Percentiles rank a stretch among this genome's conserved stretches.
These are phyloP conservation scores for Schizopora paradoxa DNA, from an alignment of 1,284 basidiomycete genomes.

Conservation along the genomic window DNA sequence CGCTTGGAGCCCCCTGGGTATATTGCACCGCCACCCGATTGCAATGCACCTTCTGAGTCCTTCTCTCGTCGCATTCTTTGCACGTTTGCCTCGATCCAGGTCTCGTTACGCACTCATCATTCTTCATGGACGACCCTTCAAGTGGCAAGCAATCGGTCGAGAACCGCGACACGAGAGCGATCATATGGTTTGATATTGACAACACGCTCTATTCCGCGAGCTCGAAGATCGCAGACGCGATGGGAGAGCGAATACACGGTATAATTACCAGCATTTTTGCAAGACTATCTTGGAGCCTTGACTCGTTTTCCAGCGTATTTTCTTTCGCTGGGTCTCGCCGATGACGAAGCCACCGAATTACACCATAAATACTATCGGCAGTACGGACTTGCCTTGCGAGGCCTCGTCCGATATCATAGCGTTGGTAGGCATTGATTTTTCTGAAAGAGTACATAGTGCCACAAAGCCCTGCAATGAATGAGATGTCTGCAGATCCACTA, in stretches of 20 bases:
- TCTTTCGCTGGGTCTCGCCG: slow-evolving; percentile 57
- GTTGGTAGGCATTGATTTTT: slow-evolving; percentile 48
- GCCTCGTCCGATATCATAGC: slow-evolving; percentile 72
- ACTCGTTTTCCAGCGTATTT: slow-evolving; percentile 59
- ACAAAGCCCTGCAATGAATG: no score
- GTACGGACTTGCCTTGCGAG: slow-evolving; percentile 83
- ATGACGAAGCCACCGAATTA: slow-evolving; percentile 67
- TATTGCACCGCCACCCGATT: no score
- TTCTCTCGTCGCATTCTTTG: no score
- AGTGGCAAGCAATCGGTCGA: slow-evolving; percentile 39
- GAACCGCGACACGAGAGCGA: no score
- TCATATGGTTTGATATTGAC: slow-evolving; percentile 84
- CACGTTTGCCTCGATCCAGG: no score
- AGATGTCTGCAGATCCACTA: slow-evolving; percentile 55
- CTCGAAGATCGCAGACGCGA: slow-evolving; percentile 71
- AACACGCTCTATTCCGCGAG: slow-evolving; percentile 81
- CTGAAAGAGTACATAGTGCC: background rate
- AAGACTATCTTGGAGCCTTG: background rate
- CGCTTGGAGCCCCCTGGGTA: no score
- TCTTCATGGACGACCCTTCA: slow-evolving; percentile 21
- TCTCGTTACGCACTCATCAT: slow-evolving; percentile 1
- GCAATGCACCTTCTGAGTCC: no score
- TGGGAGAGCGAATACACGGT: slow-evolving; percentile 79
- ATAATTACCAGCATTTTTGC: slow-evolving; percentile 16
- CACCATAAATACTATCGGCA: slow-evolving; percentile 74